Evolutionary conservation across 2,329 filamentous ascomycete species (phyloP).

Genomic region (Didymella segeticola): DNA sequence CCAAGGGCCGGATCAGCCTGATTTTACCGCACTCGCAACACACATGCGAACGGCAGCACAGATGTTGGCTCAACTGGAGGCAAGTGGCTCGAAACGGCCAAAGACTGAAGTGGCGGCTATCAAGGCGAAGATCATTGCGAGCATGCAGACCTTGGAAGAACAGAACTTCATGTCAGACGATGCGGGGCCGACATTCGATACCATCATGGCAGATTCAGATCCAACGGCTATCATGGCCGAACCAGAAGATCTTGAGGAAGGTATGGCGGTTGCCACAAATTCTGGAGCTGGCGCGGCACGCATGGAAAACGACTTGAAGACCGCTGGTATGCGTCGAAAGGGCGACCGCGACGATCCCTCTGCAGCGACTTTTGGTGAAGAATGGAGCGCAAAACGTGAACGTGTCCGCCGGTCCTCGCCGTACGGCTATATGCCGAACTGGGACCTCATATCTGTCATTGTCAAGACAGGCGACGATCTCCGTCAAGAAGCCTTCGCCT

Average conservation of each 20-base stretch:
- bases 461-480: constrained; percentile 86
- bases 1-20: constrained; percentile 71
- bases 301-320: constrained; percentile 91
- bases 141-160: constrained; percentile 87
- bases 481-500: constrained; percentile 85
- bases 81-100: constrained; percentile 79
- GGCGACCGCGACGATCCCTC: constrained; percentile 86
- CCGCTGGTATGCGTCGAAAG: constrained; percentile 79
- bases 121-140: constrained; percentile 84
- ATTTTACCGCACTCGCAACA: constrained; percentile 81
- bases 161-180: constrained; percentile 82
- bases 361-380: constrained; percentile 85
- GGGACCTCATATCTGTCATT: constrained; percentile 86
- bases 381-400: constrained; percentile 84
- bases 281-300: constrained; percentile 77
- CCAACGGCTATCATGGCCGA: constrained; percentile 58
- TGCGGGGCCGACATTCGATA: constrained; percentile 76
- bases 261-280: constrained; percentile 62
- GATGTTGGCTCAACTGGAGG: constrained; percentile 84
- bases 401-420: constrained; percentile 83
- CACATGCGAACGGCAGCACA: constrained; percentile 88
- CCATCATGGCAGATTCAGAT: constrained; percentile 77
- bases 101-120: constrained; percentile 83
- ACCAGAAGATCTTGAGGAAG: constrained; percentile 64
- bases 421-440: constrained; percentile 89